phyloP scores from a whole-genome alignment of 2,329 filamentous ascomycete species.

The Colletotrichum lini region DNA sequence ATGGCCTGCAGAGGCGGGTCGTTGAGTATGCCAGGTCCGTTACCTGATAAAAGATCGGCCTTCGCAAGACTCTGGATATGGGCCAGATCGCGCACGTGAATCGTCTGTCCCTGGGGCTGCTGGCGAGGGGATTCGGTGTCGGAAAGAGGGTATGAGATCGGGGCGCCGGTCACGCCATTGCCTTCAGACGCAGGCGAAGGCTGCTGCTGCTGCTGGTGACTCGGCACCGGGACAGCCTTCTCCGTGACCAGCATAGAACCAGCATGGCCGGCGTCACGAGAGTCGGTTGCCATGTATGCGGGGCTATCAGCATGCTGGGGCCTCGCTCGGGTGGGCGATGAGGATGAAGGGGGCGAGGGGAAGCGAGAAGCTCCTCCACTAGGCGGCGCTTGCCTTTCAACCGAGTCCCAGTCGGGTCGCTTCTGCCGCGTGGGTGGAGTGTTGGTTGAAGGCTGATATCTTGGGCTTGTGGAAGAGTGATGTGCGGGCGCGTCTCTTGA shows the following conservation, averaged over 20 bases:
- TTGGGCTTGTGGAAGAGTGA: slow-evolving; percentile 51
- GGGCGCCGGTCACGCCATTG: slow-evolving; percentile 45
- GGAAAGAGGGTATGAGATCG: slow-evolving; percentile 46
- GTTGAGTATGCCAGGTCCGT: slow-evolving; percentile 63
- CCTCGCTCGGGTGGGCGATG: slow-evolving; percentile 59
- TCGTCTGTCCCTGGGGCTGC: slow-evolving; percentile 60
- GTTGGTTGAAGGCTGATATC: slow-evolving; percentile 45
- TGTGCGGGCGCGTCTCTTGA: slow-evolving; percentile 48
- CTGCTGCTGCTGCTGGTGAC: slow-evolving; percentile 48
- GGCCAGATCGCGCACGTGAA: slow-evolving; percentile 88
- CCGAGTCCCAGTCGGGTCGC: slow-evolving; percentile 39
- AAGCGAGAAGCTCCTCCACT: slow-evolving; percentile 62
- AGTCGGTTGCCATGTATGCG: slow-evolving; percentile 65
- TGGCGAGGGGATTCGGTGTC: slow-evolving; percentile 46
- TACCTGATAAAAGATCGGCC: slow-evolving; percentile 77
- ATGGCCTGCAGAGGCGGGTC: slow-evolving; percentile 68
- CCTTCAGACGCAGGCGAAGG: slow-evolving; percentile 56
- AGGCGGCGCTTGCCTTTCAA: slow-evolving; percentile 47
- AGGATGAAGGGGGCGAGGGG: slow-evolving; percentile 69
- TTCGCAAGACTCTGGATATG: slow-evolving; percentile 92
- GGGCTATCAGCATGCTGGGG: slow-evolving; percentile 58
- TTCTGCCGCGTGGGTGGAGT: slow-evolving; percentile 30
- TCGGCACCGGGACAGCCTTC: slow-evolving; percentile 42
- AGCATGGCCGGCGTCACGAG: slow-evolving; percentile 33
- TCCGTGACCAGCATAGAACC: slow-evolving; percentile 26